phyloP scores from a whole-genome alignment of 2,329 filamentous ascomycete genomes.

The Claviceps africana region DNA sequence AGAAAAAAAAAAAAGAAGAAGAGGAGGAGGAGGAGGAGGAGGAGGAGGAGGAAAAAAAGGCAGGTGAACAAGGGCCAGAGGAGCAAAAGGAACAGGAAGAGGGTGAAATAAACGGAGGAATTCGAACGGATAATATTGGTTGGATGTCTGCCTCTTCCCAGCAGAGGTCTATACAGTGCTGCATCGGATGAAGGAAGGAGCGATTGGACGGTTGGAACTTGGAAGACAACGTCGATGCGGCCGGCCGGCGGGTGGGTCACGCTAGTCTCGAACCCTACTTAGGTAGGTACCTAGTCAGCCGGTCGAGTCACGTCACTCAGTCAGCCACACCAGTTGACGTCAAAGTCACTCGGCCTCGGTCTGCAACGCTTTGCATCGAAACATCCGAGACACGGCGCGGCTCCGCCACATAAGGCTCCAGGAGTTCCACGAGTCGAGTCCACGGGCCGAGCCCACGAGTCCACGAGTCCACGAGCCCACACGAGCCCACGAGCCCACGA shows the following conservation, averaged over 20 bases:
- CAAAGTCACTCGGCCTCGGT: background rate
- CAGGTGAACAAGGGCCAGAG: background rate
- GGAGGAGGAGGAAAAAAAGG: background rate
- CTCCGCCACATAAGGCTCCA: background rate
- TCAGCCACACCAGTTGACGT: background rate
- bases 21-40: background rate
- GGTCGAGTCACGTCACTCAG: background rate
- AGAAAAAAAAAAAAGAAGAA: too few relatives aligned
- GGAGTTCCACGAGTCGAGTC: too few relatives aligned
- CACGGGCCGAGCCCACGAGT: background rate
- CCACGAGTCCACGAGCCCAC: background rate
- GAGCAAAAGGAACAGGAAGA: too few relatives aligned
- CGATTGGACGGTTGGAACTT: background rate
- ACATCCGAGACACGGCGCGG: background rate
- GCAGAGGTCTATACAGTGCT: background rate
- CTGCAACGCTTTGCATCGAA: background rate
- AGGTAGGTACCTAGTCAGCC: too few relatives aligned
- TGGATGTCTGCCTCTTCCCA: constrained; percentile 1
- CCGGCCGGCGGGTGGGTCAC: background rate
- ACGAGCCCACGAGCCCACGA: too few relatives aligned
- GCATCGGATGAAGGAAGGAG: background rate
- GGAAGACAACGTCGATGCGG: background rate
- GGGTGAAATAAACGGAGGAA: too few relatives aligned
- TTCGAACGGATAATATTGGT: background rate
- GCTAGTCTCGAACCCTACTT: background rate